These are phyloP conservation scores for Fragilaria crotonensis DNA, from an alignment of 108 stramenopile genomes.

Conservation along the genomic window DNA sequence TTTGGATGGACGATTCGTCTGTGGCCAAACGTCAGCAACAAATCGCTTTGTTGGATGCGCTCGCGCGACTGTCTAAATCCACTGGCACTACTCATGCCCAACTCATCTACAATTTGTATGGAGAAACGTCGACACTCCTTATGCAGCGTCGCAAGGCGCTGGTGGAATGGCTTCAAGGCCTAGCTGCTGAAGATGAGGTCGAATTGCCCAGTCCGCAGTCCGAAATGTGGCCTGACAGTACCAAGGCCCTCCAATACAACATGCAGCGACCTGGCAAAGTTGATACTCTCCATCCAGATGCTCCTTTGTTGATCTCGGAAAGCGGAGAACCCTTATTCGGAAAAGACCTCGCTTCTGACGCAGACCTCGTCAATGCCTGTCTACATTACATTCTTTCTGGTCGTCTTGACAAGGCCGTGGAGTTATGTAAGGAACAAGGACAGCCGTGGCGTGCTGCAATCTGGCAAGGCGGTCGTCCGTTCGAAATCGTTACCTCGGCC, in stretches of 20 bases:
- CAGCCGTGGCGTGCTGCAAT: slow-evolving; percentile 60
- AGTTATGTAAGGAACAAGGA: slow-evolving; percentile 41
- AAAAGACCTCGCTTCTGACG: slow-evolving; percentile 26
- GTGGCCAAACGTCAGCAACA: slow-evolving; percentile 14
- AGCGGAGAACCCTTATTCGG: slow-evolving; percentile 3
- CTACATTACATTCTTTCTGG: slow-evolving; percentile 52
- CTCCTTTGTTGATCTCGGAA: slow-evolving; percentile 18
- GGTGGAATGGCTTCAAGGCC: slow-evolving; percentile 2
- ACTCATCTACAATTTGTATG: slow-evolving; percentile 21
- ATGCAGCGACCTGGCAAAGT: slow-evolving; percentile 3
- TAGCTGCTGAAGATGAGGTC: neutral
- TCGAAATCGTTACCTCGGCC: slow-evolving; percentile 1
- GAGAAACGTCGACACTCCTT: slow-evolving; percentile 1
- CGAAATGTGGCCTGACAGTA: slow-evolving; percentile 29
- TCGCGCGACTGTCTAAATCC: slow-evolving; percentile 15
- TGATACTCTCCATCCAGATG: slow-evolving; percentile 28
- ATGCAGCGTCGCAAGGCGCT: slow-evolving; percentile 3
- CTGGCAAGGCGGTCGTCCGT: slow-evolving; percentile 56
- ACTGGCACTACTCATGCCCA: slow-evolving; percentile 31
- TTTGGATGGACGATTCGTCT: slow-evolving; percentile 46
- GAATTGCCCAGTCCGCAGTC: slow-evolving; percentile 3
- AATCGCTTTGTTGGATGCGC: neutral
- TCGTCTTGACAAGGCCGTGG: slow-evolving; percentile 32
- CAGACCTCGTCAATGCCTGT: slow-evolving; percentile 40
- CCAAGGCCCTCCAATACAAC: slow-evolving; percentile 12